Conservation (phyloP, 495 filamentous ascomycete species). For the Penicillium flavigenum region DNA sequence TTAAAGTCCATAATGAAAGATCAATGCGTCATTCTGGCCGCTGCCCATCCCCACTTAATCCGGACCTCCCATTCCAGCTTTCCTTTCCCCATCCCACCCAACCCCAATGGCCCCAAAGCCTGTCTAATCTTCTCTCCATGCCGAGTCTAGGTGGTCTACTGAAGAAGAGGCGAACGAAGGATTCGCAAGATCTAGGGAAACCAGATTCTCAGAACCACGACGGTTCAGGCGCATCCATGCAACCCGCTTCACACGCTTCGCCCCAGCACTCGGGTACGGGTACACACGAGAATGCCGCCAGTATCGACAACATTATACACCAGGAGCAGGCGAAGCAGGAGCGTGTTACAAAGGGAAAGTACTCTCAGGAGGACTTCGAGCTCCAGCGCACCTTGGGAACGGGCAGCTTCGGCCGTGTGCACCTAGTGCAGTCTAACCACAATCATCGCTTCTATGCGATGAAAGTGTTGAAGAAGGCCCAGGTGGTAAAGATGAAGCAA, state of each 20-base stretch:
- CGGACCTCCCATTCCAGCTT: slow-evolving; percentile 18
- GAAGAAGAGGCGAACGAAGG: slow-evolving; percentile 98
- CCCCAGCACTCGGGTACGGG: slow-evolving; percentile 33
- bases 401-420: slow-evolving; percentile 94
- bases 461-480: slow-evolving; percentile 96
- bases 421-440: slow-evolving; percentile 93
- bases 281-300: slow-evolving; percentile 38
- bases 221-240: slow-evolving; percentile 43
- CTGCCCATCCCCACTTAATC: slow-evolving; percentile 31
- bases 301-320: slow-evolving; percentile 47
- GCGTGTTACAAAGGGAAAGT: slow-evolving; percentile 95
- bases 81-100: slow-evolving; percentile 10
- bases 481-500: slow-evolving; percentile 99
- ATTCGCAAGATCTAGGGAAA: slow-evolving; percentile 55
- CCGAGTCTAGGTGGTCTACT: slow-evolving; percentile 68
- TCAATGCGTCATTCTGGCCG: slow-evolving; percentile 36
- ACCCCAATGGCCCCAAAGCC: slow-evolving; percentile 5
- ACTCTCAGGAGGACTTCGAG: slow-evolving; percentile 82
- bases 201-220: slow-evolving; percentile 29
- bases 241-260: slow-evolving; percentile 36
- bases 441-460: slow-evolving; percentile 97
- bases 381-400: slow-evolving; percentile 91
- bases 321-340: slow-evolving; percentile 31
- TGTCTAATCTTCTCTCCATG: slow-evolving; percentile 36
- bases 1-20: slow-evolving; percentile 15